Evolutionary conservation across 306 rosid genomes (phyloP).

Genomic region (Trichosanthes truncata): DNA sequence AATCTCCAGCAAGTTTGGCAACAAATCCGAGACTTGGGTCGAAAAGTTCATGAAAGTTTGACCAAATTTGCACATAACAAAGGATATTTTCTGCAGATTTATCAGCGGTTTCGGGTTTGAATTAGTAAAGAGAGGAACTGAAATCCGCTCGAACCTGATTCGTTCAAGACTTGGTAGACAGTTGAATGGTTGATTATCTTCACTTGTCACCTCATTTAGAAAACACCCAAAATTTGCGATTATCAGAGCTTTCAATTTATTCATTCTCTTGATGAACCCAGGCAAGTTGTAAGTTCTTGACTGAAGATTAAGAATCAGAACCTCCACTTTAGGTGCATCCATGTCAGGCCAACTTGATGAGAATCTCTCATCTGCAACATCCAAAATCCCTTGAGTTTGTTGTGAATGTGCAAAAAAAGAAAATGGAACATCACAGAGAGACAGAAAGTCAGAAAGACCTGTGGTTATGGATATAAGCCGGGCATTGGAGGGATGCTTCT

Average conservation of each 20-base stretch:
- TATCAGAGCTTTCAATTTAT: conserved; percentile 37
- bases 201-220: conserved; percentile 21
- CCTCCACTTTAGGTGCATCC: conserved; percentile 37
- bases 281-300: conserved; percentile 31
- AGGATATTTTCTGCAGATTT: conserved; percentile 39
- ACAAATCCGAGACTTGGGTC: conserved; percentile 17
- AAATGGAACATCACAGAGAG: background rate
- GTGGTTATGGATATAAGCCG: conserved; percentile 48
- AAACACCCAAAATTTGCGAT: conserved; percentile 31
- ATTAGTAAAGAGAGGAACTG: conserved; percentile 26
- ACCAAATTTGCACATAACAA: conserved; percentile 54
- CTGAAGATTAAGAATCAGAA: conserved; percentile 37
- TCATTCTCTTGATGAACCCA: conserved; percentile 34
- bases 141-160: conserved; percentile 44
- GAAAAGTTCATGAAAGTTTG: conserved; percentile 23
- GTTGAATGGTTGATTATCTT: conserved; percentile 23
- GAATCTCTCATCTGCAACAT: conserved; percentile 47
- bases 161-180: conserved; percentile 24
- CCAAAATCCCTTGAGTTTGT: background rate
- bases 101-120: conserved; percentile 14
- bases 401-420: background rate
- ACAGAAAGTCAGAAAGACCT: conserved; percentile 28
- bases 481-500: conserved; percentile 24
- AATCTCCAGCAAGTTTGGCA: conserved; percentile 45
- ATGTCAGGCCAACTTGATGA: conserved; percentile 37